Base-by-base conservation (phyloP, 2,329 filamentous ascomycete genomes). In the Colletotrichum sp. region DNA sequence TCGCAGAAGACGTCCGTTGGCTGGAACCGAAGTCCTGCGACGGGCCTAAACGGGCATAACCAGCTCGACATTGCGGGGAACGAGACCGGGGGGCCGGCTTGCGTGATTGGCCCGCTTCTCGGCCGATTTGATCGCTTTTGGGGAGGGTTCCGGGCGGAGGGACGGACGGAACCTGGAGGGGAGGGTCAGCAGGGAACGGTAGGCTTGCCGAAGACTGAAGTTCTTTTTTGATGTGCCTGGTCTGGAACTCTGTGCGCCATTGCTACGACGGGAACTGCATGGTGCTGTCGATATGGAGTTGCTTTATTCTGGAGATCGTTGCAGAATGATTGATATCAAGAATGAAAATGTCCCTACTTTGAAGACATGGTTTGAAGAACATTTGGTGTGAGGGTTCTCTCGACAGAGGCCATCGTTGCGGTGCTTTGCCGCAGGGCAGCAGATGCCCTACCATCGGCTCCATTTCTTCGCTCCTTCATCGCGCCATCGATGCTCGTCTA, bases 111-210 rank as follows among this genome's bases (percentile, higher is more conserved):
- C 24, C 63, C 39, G 69, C 26, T 30, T 57, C 72, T 67, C 72
- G 72, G 72, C 69, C 69, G 68, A 63, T 44, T 66, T 39, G 49
- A 16, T 72, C 69, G 55, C 55, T 63, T 72, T 68, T 6, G 69
- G 69, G 32, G 18, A 30, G 30, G 34, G 21, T 30, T 39, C 62
- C 63, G 68, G 62, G 24, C 63, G 21, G 9, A 13, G 44, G 44
- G n/a, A 52, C 44, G 44, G 44, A 52, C 18, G 39, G 15, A 36
- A 36, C 34, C 34, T 36, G 13, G 39, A 1, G 39, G 39, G 39
- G 39, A n/a, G 44, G 44, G 44, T 52, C 44, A 52, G 44, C 68
- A 63, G 32, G 66, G 66, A 68, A 60, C 24, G 24, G 55, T 34
- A 39, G 39, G 12, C 66, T 52, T 52, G 44, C 44, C n/a, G 44